Evolutionary conservation across 352 stramenopile genomes (phyloP).

Genomic region (Poterioochromonas sp.): DNA sequence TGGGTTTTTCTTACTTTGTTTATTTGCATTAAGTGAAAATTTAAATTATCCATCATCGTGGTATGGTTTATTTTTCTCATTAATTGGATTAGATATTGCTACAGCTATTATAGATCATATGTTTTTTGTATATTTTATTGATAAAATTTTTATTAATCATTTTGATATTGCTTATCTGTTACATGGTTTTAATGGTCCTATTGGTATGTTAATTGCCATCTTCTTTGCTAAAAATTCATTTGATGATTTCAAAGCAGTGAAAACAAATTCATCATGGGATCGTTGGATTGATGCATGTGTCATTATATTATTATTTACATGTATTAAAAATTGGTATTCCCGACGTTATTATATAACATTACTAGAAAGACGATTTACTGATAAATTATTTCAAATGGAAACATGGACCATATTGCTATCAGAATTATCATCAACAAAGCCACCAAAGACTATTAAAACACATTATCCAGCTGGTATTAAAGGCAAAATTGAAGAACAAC

Average conservation of each 20-base stretch:
- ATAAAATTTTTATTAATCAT: not conserved
- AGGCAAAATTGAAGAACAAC: not conserved
- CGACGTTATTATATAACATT: not conserved
- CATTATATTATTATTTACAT: not conserved
- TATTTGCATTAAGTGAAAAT: not conserved
- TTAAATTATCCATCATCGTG: not conserved
- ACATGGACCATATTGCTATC: not conserved
- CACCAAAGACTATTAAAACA: too few species aligned
- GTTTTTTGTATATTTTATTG: not conserved
- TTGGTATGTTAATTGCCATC: not conserved
- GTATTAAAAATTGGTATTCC: constrained; percentile 5
- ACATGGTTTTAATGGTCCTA: not conserved
- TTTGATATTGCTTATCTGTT: constrained; percentile 9
- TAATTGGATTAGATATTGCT: not conserved
- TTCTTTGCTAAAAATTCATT: not conserved
- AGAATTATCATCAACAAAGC: not conserved
- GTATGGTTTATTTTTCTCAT: not conserved
- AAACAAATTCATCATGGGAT: too few species aligned
- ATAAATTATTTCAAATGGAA: not conserved
- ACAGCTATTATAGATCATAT: constrained; percentile 15
- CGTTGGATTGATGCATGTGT: not conserved
- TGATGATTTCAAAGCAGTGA: not conserved
- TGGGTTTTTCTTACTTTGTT: not conserved
- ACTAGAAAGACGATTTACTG: not conserved
- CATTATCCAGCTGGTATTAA: too few species aligned